A percentile compares a stretch with the other conserved stretches of the same genome.
These are phyloP conservation scores for Leishmania guyanensis DNA, from an alignment of 208 protist genomes.

Conservation along the genomic window DNA sequence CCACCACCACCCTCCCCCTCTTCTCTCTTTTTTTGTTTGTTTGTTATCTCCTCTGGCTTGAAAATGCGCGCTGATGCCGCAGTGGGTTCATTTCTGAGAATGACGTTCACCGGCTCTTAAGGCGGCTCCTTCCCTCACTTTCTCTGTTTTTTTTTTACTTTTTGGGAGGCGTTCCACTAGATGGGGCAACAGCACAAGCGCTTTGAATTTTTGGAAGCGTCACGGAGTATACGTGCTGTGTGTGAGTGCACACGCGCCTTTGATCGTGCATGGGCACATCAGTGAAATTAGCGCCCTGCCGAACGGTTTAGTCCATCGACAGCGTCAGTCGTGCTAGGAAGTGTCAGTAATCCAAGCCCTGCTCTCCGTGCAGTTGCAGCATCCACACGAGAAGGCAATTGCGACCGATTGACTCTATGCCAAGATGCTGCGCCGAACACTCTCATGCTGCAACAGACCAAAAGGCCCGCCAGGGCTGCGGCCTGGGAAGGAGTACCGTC, in stretches of 20 bases:
- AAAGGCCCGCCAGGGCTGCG: conserved; percentile 82
- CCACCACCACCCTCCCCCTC: background rate
- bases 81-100: background rate
- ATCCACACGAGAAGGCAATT: background rate
- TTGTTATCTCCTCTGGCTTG: background rate
- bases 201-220: background rate
- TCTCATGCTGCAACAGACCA: conserved; percentile 49
- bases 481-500: conserved; percentile 79
- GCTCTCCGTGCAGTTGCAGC: conserved; percentile 1
- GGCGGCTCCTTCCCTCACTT: background rate
- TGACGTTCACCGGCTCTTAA: background rate
- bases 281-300: background rate
- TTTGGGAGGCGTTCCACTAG: background rate
- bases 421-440: conserved; percentile 62
- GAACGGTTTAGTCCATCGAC: background rate
- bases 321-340: background rate
- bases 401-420: background rate
- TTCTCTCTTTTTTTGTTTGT: background rate
- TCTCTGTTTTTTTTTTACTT: background rate
- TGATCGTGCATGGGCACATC: background rate
- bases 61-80: background rate
- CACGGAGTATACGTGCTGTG: background rate
- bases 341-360: background rate
- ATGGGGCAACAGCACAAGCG: background rate
- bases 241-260: background rate